Base-by-base conservation (phyloP, 352 stramenopile genomes). In the Thalassiosira sp. region DNA sequence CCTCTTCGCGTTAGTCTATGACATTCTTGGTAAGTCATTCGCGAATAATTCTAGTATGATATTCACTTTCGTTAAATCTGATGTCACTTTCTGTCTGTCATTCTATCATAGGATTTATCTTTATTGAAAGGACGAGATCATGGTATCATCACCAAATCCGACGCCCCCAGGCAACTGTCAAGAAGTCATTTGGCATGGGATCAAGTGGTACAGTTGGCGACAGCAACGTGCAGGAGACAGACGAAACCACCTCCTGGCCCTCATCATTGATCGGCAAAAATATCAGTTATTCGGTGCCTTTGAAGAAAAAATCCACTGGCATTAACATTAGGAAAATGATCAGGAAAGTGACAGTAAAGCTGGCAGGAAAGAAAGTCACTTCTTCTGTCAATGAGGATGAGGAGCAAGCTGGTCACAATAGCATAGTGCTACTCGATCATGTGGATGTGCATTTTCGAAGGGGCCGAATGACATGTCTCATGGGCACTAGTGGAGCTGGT, bases 401-500 rank as follows among this genome's bases (percentile, higher is more conserved):
- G 3, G 20, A 18, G 24, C 18, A 2, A 58, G 48, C n/a, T n/a
- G n/a, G n/a, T n/a, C n/a, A 5, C 13, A 60, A 61, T 62, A 54
- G 46, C n/a, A 31, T 79, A 2, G 40, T 1, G 11, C 46, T 79
- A 8, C 43, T 79, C 22, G 52, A 68, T 43, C 33, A 57, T 69
- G 49, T 79, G 15, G 72, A 40, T 69, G 71, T 52, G 18, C 61
- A 52, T 31, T 81, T 81, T 35, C 56, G 13, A 25, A 60, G 68
- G 33, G 56, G 54, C 25, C 49, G 48, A 15, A 66, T 81, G 57
- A 49, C 42, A 45, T 52, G 46, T 31, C 73, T 96, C 3, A 95
- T 95, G 90, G 91, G 91, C 7, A 57, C 45, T 3, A 65, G 43
- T 33, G 91, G 92, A 11, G 90, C 90, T 13, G 94, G 94, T 11